Conservation (phyloP, 352 stramenopile species). For the Chrysophaeum taylorii region DNA sequence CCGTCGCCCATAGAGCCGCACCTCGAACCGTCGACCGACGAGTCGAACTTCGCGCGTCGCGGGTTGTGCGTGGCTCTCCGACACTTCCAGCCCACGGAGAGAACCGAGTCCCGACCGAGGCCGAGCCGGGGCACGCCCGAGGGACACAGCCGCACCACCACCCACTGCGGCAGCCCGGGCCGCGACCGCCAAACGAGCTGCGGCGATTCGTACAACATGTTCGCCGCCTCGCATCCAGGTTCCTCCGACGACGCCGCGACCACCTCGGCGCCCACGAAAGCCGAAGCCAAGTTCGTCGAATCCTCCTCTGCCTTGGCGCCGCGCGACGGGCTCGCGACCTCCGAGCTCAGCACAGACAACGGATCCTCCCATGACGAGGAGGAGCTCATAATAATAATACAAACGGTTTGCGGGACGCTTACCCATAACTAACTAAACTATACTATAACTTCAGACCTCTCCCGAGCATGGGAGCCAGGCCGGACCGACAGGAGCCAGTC, state of each 20-base stretch:
- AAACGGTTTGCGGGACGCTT: too few species aligned
- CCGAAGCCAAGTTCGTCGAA: conserved; percentile 8
- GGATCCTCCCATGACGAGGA: too few species aligned
- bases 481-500: too few species aligned
- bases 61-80: background rate
- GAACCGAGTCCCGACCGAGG: background rate
- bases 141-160: background rate
- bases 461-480: too few species aligned
- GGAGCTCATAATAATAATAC: too few species aligned
- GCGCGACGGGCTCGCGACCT: background rate
- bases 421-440: too few species aligned
- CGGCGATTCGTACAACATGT: background rate
- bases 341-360: background rate
- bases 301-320: background rate
- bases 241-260: background rate
- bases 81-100: background rate
- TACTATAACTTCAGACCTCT: too few species aligned
- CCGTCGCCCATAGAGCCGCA: too few species aligned
- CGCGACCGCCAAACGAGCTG: background rate
- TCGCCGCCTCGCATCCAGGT: conserved; percentile 2
- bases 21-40: too few species aligned
- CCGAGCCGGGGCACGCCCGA: background rate
- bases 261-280: background rate
- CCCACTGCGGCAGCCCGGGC: background rate
- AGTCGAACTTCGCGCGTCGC: background rate